These are phyloP conservation scores for Aspergillus novoparasiticus DNA, from an alignment of 2,329 filamentous ascomycete genomes.

Conservation along the genomic window DNA sequence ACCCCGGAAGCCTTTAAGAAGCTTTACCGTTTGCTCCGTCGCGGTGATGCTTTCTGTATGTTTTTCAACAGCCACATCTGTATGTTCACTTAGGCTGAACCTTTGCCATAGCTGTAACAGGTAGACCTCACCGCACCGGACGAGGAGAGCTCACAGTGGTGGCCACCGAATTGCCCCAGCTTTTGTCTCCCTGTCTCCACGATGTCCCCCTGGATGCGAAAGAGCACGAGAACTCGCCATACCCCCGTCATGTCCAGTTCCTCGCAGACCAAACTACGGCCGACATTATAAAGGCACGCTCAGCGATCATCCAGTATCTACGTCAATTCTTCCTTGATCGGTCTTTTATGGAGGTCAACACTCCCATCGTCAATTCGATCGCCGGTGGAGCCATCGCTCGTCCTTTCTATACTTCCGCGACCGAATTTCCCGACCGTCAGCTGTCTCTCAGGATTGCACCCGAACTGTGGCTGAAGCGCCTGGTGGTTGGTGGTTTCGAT, in stretches of 20 bases:
- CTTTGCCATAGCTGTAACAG: conserved; percentile 62
- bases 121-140: conserved; percentile 68
- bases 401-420: conserved; percentile 79
- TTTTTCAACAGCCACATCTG: conserved; percentile 25
- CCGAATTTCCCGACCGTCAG: conserved; percentile 71
- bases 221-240: conserved; percentile 71
- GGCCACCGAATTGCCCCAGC: conserved; percentile 66
- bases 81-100: conserved; percentile 16
- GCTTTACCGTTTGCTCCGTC: conserved; percentile 67
- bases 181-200: conserved; percentile 78
- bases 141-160: conserved; percentile 77
- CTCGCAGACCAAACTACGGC: conserved; percentile 70
- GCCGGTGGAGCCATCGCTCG: conserved; percentile 87
- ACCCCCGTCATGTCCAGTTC: conserved; percentile 83
- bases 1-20: conserved; percentile 55
- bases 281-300: conserved; percentile 73
- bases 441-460: conserved; percentile 86
- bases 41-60: conserved; percentile 84
- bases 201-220: conserved; percentile 72
- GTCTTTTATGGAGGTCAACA: conserved; percentile 84
- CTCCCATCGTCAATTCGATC: conserved; percentile 78
- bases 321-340: conserved; percentile 71
- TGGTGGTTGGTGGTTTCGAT: conserved; percentile 86
- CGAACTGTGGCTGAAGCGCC: conserved; percentile 90
- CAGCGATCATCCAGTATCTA: conserved; percentile 72